Evolutionary conservation across 2,329 filamentous ascomycete species (phyloP), one percentile per base, ranked within the genome.

Genomic region (Periconia sp.): DNA sequence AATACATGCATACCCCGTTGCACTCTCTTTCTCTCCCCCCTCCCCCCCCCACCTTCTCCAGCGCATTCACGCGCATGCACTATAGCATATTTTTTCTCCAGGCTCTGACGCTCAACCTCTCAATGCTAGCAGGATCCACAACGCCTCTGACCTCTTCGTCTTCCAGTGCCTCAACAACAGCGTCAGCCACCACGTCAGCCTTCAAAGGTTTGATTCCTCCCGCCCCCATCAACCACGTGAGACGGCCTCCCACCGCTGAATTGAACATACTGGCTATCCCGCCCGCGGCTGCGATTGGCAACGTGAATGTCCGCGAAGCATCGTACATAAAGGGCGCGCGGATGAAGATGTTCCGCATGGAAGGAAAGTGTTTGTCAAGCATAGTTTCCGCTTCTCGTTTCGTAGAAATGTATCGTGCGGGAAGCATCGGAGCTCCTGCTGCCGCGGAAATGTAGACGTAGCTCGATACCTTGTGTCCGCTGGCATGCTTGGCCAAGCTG

Each of bases 41-140:
- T 3, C 8, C 23, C 8, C n/a, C 8, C 8, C 5, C 23, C 23
- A 27, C 3, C 3, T 27, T 27, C 8, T 27, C 23, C 23, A 27
- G 23, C 23, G 23, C 23, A n/a, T n/a, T n/a, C n/a, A n/a, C n/a
- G n/a, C n/a, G n/a, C n/a, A n/a, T n/a, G n/a, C n/a, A n/a, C 8
- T 27, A 97, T 63, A 95, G 74, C 94, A 99, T 97, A 17, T 83
- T 86, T 74, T 89, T 92, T 70, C 94, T 88, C 94, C 94, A 97
- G 3, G 86, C 88, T 70, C 87, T 89, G 55, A 82, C 87, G 11
- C 90, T 92, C 63, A 97, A 75, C 60, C 85, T 83, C 72, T 96
- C 91, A 60, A 99, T 93, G 72, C 90, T 82, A 49, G 85, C 81
- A 3, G 89, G 85, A 68, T 93, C 91, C 1, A 97, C 82, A 0